Base-by-base conservation (phyloP, 169 alveolate species). In the Babesia bigemina region DNA sequence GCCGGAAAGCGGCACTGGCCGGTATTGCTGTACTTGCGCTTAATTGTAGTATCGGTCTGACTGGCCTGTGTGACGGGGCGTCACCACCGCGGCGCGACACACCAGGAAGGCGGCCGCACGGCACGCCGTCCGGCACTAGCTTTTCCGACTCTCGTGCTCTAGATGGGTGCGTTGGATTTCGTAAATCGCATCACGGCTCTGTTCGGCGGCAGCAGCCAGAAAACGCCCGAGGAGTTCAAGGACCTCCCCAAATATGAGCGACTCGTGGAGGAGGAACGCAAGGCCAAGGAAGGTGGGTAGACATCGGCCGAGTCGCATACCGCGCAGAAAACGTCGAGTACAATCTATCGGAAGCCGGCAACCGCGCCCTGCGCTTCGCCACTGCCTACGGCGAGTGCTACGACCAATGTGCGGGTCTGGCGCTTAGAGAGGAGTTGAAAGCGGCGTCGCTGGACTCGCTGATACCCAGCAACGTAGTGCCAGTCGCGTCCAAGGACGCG, bases 401-500 rank as follows among this genome's bases (percentile, higher is more conserved):
- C 59, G 87, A 79, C 61, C 59, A 72, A 70, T 79, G 87, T 49
- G 82, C 87, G 16, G 63, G 75, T 17, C 62, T 55, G 75, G 87
- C 87, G 17, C 70, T 79, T 2, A 63, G 87, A n/a, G 59, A 63
- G 48, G 75, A 63, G 42, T 71, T 79, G 56, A 70, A 63, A 22
- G 75, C 65, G 26, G 66, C 82, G 4, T 60, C 81, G 48, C 77
- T 79, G 21, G 82, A 44, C 11, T 63, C 84, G 33, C 82, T 79
- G 21, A 45, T 79, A 17, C 87, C 87, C 39, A 63, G 29, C 17
- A 60, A 79, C 63, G 63, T 72, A 19, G 61, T 44, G 47, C 33
- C 78, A 16, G 83, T 50, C 7, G 50, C 87, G 8, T 79, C 87
- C 26, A 70, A 79, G 70, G 87, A 79, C 57, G 65, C 53, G 16